These are phyloP conservation scores for Quillaja saponaria DNA, from an alignment of 306 rosid genomes.

Conservation along the genomic window DNA sequence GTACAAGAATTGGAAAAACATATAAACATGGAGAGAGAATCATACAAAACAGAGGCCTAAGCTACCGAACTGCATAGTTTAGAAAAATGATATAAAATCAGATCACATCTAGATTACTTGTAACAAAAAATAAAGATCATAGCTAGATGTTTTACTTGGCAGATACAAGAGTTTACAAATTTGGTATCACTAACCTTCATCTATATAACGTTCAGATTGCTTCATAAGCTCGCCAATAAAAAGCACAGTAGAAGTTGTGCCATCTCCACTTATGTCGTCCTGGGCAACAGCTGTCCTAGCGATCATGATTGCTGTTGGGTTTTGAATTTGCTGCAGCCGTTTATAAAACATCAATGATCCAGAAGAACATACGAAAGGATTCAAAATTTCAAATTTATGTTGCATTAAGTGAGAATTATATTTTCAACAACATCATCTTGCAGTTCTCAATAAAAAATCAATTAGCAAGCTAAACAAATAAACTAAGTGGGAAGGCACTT, in stretches of 20 bases:
- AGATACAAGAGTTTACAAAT: no score
- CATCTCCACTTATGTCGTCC: constrained; percentile 93
- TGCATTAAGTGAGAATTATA: neutral
- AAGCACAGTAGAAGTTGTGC: constrained; percentile 91
- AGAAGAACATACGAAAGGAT: neutral
- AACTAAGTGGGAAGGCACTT: no score
- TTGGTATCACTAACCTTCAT: constrained; percentile 58
- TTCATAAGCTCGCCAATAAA: constrained; percentile 98
- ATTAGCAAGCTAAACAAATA: no score
- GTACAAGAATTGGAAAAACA: no score
- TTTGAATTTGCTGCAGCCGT: constrained; percentile 85
- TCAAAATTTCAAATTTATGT: neutral
- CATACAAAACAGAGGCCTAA: no score
- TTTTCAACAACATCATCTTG: neutral
- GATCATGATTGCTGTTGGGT: constrained; percentile 97
- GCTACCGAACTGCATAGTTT: no score
- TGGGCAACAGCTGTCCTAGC: constrained; percentile 98
- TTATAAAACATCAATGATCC: neutral
- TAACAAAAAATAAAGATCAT: no score
- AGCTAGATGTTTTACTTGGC: no score
- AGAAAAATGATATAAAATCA: no score
- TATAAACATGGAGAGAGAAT: no score
- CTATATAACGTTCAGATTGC: constrained; percentile 86
- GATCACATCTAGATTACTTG: no score
- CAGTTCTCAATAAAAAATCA: no score